Conservation (phyloP, 2,329 filamentous ascomycete species). For the Coniella lustricola region DNA sequence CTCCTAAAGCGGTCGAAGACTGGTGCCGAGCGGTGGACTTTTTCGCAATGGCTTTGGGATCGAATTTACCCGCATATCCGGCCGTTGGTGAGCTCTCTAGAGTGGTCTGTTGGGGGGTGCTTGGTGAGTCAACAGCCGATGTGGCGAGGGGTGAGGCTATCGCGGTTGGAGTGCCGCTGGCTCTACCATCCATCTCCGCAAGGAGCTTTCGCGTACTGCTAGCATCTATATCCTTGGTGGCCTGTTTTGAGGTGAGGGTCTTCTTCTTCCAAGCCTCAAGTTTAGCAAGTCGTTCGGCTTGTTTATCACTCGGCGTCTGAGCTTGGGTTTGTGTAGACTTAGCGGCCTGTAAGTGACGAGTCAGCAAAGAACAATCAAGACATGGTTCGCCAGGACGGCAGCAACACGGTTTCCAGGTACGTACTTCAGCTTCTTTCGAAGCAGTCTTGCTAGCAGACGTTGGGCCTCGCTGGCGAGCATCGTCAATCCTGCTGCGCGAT, state of each 20-base stretch:
- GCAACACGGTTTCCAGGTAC: constrained; percentile 22
- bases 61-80: constrained; percentile 71
- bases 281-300: constrained; percentile 73
- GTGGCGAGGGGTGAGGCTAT: constrained; percentile 36
- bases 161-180: constrained; percentile 34
- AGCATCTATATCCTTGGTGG: constrained; percentile 63
- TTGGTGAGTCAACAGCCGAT: constrained; percentile 39
- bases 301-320: constrained; percentile 66
- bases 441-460: constrained; percentile 41
- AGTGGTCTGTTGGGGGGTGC: constrained; percentile 44
- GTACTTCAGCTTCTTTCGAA: constrained; percentile 50
- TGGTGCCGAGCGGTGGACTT: constrained; percentile 59
- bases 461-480: constrained; percentile 49
- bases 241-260: constrained; percentile 58
- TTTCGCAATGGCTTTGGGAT: constrained; percentile 79
- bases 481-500: constrained; percentile 58
- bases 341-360: constrained; percentile 36
- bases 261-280: constrained; percentile 91
- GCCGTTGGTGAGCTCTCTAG: constrained; percentile 44
- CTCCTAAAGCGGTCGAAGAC: constrained; percentile 46
- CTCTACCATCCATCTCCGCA: constrained; percentile 67
- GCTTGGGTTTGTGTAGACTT: constrained; percentile 44
- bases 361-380: constrained; percentile 18
- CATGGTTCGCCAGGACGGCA: background rate
- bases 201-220: constrained; percentile 61